Evolutionary conservation across 257 asterid genomes (phyloP).

Genomic region (Catharanthus roseus): DNA sequence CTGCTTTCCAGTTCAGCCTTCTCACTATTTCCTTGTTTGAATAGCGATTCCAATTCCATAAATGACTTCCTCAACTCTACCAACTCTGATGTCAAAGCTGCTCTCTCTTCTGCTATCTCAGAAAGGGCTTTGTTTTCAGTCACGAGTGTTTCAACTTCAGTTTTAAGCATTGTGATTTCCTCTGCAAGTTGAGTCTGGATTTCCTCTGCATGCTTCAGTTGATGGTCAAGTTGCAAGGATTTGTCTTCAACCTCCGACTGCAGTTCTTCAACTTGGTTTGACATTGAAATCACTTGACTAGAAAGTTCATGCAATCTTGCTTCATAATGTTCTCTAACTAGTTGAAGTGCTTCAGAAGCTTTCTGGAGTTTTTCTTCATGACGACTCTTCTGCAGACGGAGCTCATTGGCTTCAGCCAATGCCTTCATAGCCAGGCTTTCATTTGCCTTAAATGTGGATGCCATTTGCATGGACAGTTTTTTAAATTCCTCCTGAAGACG

Average conservation of each 20-base stretch:
- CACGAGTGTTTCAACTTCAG: constrained; percentile 34
- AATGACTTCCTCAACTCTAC: constrained; percentile 37
- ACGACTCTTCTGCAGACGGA: constrained; percentile 47
- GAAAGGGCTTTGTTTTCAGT: constrained; percentile 32
- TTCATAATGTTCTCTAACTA: constrained; percentile 36
- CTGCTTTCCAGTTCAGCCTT: constrained; percentile 42
- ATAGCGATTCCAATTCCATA: constrained; percentile 40
- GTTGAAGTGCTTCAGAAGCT: constrained; percentile 51
- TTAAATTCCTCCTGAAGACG: constrained; percentile 76
- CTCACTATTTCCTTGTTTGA: constrained; percentile 42
- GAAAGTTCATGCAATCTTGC: constrained; percentile 47
- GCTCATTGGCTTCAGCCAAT: constrained; percentile 67
- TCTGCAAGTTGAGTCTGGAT: constrained; percentile 34
- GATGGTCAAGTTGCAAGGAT: constrained; percentile 36
- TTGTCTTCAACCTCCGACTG: constrained; percentile 46
- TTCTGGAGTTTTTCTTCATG: constrained; percentile 55
- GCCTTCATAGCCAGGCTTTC: constrained; percentile 82
- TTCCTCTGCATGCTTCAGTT: constrained; percentile 42
- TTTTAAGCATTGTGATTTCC: constrained; percentile 47
- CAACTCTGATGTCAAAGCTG: constrained; percentile 34
- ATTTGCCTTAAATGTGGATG: constrained; percentile 73
- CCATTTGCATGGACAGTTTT: constrained; percentile 74
- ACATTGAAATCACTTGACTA: constrained; percentile 36
- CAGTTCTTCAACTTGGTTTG: constrained; percentile 34
- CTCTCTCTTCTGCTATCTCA: constrained; percentile 38